A percentile compares a stretch with the other conserved stretches of the same genome.
Conservation (phyloP, 805 yeast genomes). For the Candida nitratophila region DNA sequence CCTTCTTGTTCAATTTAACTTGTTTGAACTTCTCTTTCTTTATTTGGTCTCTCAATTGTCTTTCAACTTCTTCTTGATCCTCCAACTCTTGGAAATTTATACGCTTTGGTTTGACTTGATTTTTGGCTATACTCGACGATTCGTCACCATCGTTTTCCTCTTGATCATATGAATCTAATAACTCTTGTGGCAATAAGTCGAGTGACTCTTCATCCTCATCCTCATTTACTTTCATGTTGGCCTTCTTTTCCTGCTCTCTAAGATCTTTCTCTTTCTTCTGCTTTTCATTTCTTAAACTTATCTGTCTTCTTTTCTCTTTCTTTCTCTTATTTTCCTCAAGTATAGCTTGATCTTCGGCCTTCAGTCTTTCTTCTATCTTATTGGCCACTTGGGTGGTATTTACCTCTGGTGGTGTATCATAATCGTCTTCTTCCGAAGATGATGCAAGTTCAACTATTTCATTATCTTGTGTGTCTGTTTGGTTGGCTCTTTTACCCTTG, state of each 20-base stretch:
- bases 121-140: too few species aligned
- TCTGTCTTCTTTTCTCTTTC: slow-evolving; percentile 3
- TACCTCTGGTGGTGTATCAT: slow-evolving; percentile 48
- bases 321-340: neutral
- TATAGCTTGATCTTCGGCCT: neutral
- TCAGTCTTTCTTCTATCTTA: neutral
- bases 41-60: slow-evolving; percentile 7
- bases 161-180: slow-evolving; percentile 25
- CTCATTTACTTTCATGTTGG: neutral
- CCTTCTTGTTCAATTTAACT: slow-evolving; percentile 24
- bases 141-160: slow-evolving; percentile 6
- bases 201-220: slow-evolving; percentile 19
- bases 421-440: slow-evolving; percentile 20
- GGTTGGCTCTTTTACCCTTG: neutral
- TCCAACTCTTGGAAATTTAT: slow-evolving; percentile 15
- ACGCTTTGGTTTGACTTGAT: slow-evolving; percentile 7
- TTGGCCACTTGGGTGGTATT: slow-evolving; percentile 18
- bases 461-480: too few species aligned
- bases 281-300: neutral
- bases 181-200: slow-evolving; percentile 32
- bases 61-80: slow-evolving; percentile 20
- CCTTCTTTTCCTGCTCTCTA: too few species aligned
- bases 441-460: too few species aligned
- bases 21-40: slow-evolving; percentile 22
- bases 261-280: neutral